Evolutionary conservation across 176 grass and related monocot genomes (phyloP), one percentile per base, ranked within the genome.

Genomic region (Alopecurus myosuroides): DNA sequence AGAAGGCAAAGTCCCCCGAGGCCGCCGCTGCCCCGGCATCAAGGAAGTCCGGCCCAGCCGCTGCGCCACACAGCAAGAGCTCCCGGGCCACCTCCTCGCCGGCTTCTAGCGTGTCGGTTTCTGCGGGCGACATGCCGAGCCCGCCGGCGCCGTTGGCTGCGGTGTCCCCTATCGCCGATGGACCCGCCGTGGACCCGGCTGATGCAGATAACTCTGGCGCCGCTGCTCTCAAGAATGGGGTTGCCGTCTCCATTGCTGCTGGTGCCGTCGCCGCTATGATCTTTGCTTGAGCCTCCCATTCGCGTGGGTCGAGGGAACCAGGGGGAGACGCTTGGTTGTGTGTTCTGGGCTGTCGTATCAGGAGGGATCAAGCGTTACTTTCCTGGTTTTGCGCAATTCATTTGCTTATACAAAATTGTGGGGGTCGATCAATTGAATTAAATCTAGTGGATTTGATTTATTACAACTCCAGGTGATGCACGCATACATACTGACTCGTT

Each of bases 161-260:
- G 9, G 60, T 40, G 2, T 33, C 71, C 0, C 66, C 79, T 1
- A 23, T 29, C 1, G 82, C 65, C 0, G 89, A 87, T 9, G 84
- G 72, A 13, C 84, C 84, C 9, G 31, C 33, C 0, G 85, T 77
- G 70, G 88, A 68, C 13, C 88, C 77, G 15, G 45, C 74, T 1
- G 79, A 89, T 45, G 87, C 81, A 14, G 87, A 79, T 7, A 11
- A 85, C 18, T 94, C 89, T 14, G 17, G 72, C n/a, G 81, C 77
- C 7, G 37, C 41, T 17, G 67, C 53, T 31, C 8, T 82, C 2
- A 7, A 14, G 3, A 70, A 9, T 6, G 42, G 71, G 1, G 70
- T 48, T 11, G 71, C 84, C n/a, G 2, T 85, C 1, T 84, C 77
- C 9, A 29, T 48, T 1, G 17, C 26, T 8, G 57, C 55, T 3